These are phyloP conservation scores for Luzula sylvatica DNA, from an alignment of 176 grass and related monocot species.

Conservation along the genomic window DNA sequence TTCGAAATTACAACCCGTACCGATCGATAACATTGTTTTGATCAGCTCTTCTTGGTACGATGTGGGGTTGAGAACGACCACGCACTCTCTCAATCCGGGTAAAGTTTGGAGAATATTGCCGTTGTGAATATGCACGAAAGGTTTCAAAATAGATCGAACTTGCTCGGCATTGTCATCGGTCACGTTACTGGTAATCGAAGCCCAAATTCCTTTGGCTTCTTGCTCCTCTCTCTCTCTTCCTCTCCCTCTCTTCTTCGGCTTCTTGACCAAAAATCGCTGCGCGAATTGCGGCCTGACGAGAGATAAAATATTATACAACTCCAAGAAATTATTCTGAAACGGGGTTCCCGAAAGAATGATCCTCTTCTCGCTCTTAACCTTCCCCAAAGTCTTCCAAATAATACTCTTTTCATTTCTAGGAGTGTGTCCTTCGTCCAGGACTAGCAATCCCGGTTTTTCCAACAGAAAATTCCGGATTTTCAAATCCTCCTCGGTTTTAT, in stretches of 20 bases:
- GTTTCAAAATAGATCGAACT: slow-evolving; percentile 72
- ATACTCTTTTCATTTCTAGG: slow-evolving; percentile 71
- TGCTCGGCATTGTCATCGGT: slow-evolving; percentile 72
- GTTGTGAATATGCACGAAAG: slow-evolving; percentile 86
- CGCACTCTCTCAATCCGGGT: slow-evolving; percentile 65
- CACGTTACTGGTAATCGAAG: slow-evolving; percentile 76
- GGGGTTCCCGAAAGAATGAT: too few relatives aligned
- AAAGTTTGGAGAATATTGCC: slow-evolving; percentile 73
- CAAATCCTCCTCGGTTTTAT: slow-evolving; percentile 38
- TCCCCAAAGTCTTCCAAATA: slow-evolving; percentile 73
- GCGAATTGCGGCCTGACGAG: slow-evolving; percentile 76
- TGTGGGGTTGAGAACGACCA: slow-evolving; percentile 51
- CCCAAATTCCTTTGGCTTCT: slow-evolving; percentile 71
- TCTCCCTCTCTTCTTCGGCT: slow-evolving; percentile 19
- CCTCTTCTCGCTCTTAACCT: slow-evolving; percentile 65
- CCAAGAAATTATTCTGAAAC: slow-evolving; percentile 90
- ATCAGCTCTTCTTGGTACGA: slow-evolving; percentile 56
- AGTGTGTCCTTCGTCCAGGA: slow-evolving; percentile 93
- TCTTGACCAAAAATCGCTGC: slow-evolving; percentile 61
- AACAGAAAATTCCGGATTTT: slow-evolving; percentile 62
- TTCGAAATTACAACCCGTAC: slow-evolving; percentile 59
- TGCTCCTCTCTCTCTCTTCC: slow-evolving; percentile 24
- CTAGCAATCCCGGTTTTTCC: slow-evolving; percentile 71
- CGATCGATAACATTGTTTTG: slow-evolving; percentile 66
- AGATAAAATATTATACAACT: slow-evolving; percentile 90